phyloP scores from a whole-genome alignment of 805 yeast species.

The Candida hungchunana region DNA sequence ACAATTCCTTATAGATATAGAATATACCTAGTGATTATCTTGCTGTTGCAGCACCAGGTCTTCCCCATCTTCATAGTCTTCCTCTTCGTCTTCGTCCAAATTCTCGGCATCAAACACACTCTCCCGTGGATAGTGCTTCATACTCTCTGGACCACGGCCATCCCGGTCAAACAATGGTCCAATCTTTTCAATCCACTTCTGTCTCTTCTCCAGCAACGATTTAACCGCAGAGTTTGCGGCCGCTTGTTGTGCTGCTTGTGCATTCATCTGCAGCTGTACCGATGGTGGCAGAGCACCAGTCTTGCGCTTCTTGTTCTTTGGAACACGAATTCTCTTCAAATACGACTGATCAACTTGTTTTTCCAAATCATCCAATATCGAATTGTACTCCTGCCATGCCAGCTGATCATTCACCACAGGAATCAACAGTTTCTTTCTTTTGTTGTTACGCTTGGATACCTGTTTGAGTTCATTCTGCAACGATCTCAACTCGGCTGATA shows the following conservation, averaged over 20 bases:
- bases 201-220: constrained; percentile 78
- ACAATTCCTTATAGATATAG: not conserved
- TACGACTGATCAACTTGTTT: constrained; percentile 96
- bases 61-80: constrained; percentile 31
- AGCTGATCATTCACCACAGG: constrained; percentile 82
- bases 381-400: constrained; percentile 91
- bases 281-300: constrained; percentile 28
- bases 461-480: constrained; percentile 65
- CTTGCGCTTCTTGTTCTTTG: constrained; percentile 44
- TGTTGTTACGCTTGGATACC: constrained; percentile 59
- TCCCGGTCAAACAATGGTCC: constrained; percentile 71
- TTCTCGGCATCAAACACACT: constrained; percentile 22
- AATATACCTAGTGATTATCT: constrained; percentile 14
- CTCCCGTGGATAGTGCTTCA: constrained; percentile 23
- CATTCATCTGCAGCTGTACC: constrained; percentile 24
- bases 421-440: constrained; percentile 57
- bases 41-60: constrained; percentile 25
- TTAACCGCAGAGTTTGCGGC: constrained; percentile 76
- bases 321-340: constrained; percentile 71
- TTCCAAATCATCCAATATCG: constrained; percentile 88
- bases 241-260: constrained; percentile 49
- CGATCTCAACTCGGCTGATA: constrained; percentile 74
- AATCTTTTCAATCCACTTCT: constrained; percentile 83
- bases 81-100: constrained; percentile 29
- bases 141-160: constrained; percentile 17